phyloP scores from a whole-genome alignment of 371 early-diverging fungal species.

The Coemansia sp. region DNA sequence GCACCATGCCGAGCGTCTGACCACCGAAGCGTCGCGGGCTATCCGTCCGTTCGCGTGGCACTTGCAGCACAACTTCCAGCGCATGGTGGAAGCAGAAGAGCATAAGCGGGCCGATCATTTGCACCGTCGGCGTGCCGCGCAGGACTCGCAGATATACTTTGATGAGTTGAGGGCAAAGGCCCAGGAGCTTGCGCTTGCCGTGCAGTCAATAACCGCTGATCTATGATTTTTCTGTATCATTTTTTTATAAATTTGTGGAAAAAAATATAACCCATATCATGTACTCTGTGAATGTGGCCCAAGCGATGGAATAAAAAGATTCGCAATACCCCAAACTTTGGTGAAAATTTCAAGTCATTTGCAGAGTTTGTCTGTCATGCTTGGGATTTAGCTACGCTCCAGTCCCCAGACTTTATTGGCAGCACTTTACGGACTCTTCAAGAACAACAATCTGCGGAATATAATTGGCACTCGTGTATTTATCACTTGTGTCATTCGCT shows the following conservation, averaged over 20 bases:
- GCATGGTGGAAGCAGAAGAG: slow-evolving; percentile 75
- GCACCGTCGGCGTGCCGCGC: slow-evolving; percentile 57
- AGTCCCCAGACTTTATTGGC: too few species aligned
- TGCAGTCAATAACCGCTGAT: slow-evolving; percentile 51
- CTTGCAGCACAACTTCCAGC: slow-evolving; percentile 78
- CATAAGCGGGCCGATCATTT: slow-evolving; percentile 63
- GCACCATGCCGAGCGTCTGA: slow-evolving; percentile 68
- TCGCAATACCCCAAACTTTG: not conserved
- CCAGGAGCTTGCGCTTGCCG: slow-evolving; percentile 54
- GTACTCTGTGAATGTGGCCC: not conserved
- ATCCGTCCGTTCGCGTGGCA: slow-evolving; percentile 83
- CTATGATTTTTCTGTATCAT: slow-evolving; percentile 1
- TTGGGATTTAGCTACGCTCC: not conserved
- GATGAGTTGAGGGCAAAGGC: slow-evolving; percentile 55
- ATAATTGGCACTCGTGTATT: slow-evolving; percentile 9
- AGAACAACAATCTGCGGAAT: not conserved
- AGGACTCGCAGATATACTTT: slow-evolving; percentile 70
- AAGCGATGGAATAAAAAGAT: not conserved
- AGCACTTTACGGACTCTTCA: not conserved
- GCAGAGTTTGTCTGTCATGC: too few species aligned
- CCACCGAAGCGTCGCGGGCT: slow-evolving; percentile 69
- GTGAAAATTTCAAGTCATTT: not conserved
- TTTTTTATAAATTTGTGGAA: not conserved
- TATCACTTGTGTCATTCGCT: slow-evolving; percentile 28
- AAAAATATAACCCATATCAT: not conserved